Evolutionary conservation across 2,329 filamentous ascomycete genomes (phyloP).

Genomic region (Akanthomyces dipterigenus): DNA sequence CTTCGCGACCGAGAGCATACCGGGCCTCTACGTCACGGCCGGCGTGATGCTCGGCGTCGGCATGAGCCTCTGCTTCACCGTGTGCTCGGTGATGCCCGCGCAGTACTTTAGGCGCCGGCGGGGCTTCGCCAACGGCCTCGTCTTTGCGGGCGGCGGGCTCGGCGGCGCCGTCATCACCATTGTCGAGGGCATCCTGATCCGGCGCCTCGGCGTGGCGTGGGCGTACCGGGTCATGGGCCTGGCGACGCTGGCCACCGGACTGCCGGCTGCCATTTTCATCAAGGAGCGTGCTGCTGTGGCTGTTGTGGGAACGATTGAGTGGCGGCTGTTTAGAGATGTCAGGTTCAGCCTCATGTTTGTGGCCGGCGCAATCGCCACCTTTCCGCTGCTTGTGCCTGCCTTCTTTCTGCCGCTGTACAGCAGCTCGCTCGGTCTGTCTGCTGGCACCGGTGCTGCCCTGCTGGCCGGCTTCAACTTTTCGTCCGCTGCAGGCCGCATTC

Average conservation of each 20-base stretch:
- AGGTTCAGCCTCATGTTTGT: conserved; percentile 45
- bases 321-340: conserved; percentile 42
- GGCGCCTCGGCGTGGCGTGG: conserved; percentile 13
- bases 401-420: conserved; percentile 53
- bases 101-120: conserved; percentile 14
- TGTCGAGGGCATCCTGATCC: conserved; percentile 9
- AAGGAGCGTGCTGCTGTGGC: conserved; percentile 20
- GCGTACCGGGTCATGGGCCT: conserved; percentile 14
- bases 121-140: conserved; percentile 14
- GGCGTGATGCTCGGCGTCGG: conserved; percentile 13
- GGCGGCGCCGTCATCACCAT: conserved; percentile 15
- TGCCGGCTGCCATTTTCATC: conserved; percentile 12
- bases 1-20: conserved; percentile 8
- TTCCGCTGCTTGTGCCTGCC: conserved; percentile 51
- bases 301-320: conserved; percentile 36
- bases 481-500: conserved; percentile 47
- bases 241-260: conserved; percentile 10
- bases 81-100: conserved; percentile 12
- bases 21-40: conserved; percentile 10
- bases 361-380: conserved; percentile 46
- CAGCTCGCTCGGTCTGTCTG: conserved; percentile 42
- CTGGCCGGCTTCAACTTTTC: conserved; percentile 54
- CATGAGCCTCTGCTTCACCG: conserved; percentile 13
- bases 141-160: conserved; percentile 14
- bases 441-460: conserved; percentile 44